Evolutionary conservation across 2,329 filamentous ascomycete species (phyloP), one percentile per base, ranked within the genome.

Genomic region (Botryotinia convoluta): DNA sequence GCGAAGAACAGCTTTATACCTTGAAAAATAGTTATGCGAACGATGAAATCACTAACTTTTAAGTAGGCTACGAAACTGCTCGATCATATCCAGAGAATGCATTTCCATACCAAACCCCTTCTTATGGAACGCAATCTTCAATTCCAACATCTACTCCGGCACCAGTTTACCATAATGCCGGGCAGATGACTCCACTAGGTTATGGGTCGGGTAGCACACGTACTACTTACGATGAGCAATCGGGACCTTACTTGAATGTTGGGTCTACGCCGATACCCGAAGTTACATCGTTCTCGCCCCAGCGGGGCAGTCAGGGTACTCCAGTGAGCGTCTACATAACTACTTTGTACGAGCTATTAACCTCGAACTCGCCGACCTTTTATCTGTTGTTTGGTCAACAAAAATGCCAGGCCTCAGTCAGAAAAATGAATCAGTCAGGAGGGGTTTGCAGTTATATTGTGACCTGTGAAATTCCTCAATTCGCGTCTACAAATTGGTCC

Each of bases 381-480:
- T 91, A 84, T 76, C 83, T 97, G 72, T 87, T 91, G 64, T 97
- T 97, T 82, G 94, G 93, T n/a, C 86, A 88, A n/a, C 89, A 92
- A 78, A 90, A 91, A 81, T 92, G 90, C 81, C 86, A 89, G 72
- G 90, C 90, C 73, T 87, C 90, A 72, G 85, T 94, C 37, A 86
- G 88, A 63, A 91, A 91, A 80, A 80, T 85, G 80, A 86, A 83
- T 77, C 88, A 85, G 83, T 88, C 90, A 75, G 83, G 87, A 77
- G 87, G 89, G 32, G 84, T 83, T 72, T 93, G 89, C 81, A 87
- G 91, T 75, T 97, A 96, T 82, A 87, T 88, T 44, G 86, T 97
- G 77, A 89, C 88, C 63, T 89, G 90, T 59, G 90, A 93, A 73
- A 92, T 91, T 45, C 95, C 95, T 64, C 87, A 86, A 3, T 89